Evolutionary conservation across 2,329 filamentous ascomycete genomes (phyloP), one percentile per base, ranked within the genome.

Genomic region (Hypoxylon sp.): DNA sequence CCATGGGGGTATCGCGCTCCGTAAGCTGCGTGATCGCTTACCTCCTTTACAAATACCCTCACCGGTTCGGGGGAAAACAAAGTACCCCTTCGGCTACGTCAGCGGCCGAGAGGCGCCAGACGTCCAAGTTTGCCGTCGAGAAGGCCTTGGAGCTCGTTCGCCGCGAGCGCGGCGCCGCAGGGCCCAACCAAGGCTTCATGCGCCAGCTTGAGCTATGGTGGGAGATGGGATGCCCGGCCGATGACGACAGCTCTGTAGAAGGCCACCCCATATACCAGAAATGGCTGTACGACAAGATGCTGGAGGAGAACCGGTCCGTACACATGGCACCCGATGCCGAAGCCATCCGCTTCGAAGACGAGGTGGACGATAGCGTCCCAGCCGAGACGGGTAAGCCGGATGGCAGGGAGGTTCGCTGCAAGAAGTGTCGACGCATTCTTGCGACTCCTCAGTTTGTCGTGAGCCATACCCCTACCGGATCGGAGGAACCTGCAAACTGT

Each of bases 1-100:
- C 92, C 18, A 97, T 97, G 87, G 95, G 95, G 49, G 96, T 96
- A 77, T 97, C 93, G 27, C 90, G 95, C 57, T 98, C 94, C 43
- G 90, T 94, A 65, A 88, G 92, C 26, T 85, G 91, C 64, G 83
- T 91, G 51, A 83, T 96, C 55, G 94, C 95, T 60, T 98, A 93
- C 75, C 80, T 98, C 47, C 88, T 98, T 63, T 87, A 84, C 75
- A 84, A 83, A 66, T 81, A 86, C 65, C 83, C 85, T 4, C 73
- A 80, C 29, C 80, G 79, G 51, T 85, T 85, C 67, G 74, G 77
- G 8, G 70, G 75, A 54, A 67, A 65, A 65, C 73, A 48, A 51
- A 73, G 37, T 76, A 83, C 65, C 79, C 77, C 65, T 78, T 83
- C 55, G 73, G 79, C 64, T 48, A 73, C 60, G 62, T 75, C 67